Evolutionary conservation across 345 rosid species (phyloP).

Genomic region (Dipteronia sinensis): DNA sequence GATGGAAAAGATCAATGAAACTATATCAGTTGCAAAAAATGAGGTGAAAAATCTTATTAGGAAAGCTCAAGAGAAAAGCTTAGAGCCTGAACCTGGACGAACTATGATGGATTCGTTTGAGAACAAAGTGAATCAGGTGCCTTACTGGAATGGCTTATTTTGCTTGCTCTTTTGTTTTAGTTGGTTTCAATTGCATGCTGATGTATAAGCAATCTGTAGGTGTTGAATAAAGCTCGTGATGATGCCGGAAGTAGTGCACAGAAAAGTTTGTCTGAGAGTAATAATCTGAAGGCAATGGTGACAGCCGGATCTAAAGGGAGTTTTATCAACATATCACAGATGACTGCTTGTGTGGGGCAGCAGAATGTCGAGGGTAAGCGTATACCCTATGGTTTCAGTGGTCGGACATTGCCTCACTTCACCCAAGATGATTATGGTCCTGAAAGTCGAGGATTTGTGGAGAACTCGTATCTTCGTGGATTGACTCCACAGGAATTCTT

Average conservation of each 20-base stretch:
- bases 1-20: conserved; percentile 90
- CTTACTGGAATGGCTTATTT: not conserved
- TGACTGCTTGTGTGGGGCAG: conserved; percentile 99
- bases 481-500: conserved; percentile 99
- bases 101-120: conserved; percentile 97
- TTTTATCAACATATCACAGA: conserved; percentile 96
- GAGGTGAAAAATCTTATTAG: conserved; percentile 76
- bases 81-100: conserved; percentile 97
- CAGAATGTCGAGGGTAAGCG: conserved; percentile 99
- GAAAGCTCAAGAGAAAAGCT: conserved; percentile 63
- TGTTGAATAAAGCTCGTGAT: conserved; percentile 96
- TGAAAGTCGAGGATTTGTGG: conserved; percentile 99
- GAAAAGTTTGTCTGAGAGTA: conserved; percentile 93
- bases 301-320: conserved; percentile 99
- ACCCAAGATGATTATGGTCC: conserved; percentile 97
- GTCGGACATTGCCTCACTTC: conserved; percentile 93
- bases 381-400: conserved; percentile 88
- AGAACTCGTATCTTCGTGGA: conserved; percentile 96
- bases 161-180: not conserved
- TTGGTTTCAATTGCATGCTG: conserved; percentile 1
- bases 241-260: conserved; percentile 99
- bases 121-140: conserved; percentile 94
- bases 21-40: conserved; percentile 80
- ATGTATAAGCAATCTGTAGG: conserved; percentile 41
- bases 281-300: conserved; percentile 98